Evolutionary conservation across 805 yeast species (phyloP), one percentile per base, ranked within the genome.

Genomic region (Isabelozyma rhagii): DNA sequence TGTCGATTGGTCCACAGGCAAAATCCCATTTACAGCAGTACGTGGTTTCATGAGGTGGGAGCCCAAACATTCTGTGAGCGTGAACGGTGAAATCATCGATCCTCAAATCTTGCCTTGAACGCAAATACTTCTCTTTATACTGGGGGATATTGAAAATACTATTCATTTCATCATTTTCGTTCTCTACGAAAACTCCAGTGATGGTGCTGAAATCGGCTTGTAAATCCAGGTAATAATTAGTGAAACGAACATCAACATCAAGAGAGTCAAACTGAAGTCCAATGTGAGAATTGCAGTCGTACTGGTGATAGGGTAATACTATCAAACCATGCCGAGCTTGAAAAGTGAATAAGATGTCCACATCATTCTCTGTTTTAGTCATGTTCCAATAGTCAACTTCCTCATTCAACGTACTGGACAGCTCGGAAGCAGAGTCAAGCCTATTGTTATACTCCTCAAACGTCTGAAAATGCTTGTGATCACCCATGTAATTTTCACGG

Each of bases 1-100:
- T 66, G 1, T 57, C 49, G 4, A 91, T 68, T 4, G 71, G 72
- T 8, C 92, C 96, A 1, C 86, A 61, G 27, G 79, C 81, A 56
- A 94, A 82, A 51, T 87, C 92, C 99, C 99, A 94, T 51, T 88
- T 85, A 59, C 97, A 91, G 54, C 81, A 83, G 62, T 89, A 94
- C 0, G 97, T 89, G 0, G 93, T 90, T 61, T 89, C 96, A 7
- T 76, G 72, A 0, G 97, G 97, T 0, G 97, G 97, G 2, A 90
- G 63, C 0, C 99, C 99, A 71, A 90, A 90, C 84, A 92, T 83
- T 59, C 98, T 76, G 64, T 93, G 97, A 0, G 97, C 96, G 64
- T 89, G 96, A 21, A 89, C 74, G 2, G 77, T 60, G 10, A 87
- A 61, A 0, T 85, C 83, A 59, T 85, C 87, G 45, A 88, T 74